Conservation (phyloP, 768 basidiomycete species). For the Suillus placidus region DNA sequence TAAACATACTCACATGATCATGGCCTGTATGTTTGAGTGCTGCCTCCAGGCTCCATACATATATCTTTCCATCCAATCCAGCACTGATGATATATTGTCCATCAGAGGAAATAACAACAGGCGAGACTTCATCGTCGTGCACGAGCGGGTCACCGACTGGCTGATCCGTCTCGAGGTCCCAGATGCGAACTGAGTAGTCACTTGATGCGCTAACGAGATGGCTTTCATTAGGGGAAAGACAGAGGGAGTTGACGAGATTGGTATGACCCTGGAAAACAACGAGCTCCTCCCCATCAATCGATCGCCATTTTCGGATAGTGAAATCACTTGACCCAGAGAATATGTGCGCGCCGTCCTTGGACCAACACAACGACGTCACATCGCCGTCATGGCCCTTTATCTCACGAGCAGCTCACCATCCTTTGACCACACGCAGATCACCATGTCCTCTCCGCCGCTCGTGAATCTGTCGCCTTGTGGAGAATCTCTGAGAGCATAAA, state of each 20-base stretch:
- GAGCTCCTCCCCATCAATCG: not conserved
- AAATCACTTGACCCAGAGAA: not conserved
- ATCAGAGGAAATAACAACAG: slow-evolving; percentile 78
- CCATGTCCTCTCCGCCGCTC: not conserved
- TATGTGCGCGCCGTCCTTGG: not conserved
- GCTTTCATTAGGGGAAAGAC: not conserved
- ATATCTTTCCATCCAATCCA: too few species aligned
- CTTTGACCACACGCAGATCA: not conserved
- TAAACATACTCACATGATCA: not conserved
- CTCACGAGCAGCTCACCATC: not conserved
- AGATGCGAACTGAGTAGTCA: not conserved
- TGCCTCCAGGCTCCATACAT: too few species aligned
- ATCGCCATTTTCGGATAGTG: not conserved
- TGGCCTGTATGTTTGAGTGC: not conserved
- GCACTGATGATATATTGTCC: slow-evolving; percentile 80
- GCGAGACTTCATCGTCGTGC: slow-evolving; percentile 79
- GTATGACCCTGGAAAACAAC: not conserved
- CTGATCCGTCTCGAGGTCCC: slow-evolving; percentile 1
- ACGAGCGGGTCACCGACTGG: slow-evolving; percentile 47
- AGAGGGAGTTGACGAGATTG: not conserved
- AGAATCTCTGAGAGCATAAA: not conserved
- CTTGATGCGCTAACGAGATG: not conserved
- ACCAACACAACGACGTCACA: not conserved
- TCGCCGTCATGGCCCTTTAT: not conserved
- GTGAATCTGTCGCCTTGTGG: not conserved